A percentile compares a stretch with the other conserved stretches of the same genome.
These are phyloP conservation scores for Lojkania enalia DNA, from an alignment of 2,329 filamentous ascomycete genomes.

Conservation along the genomic window DNA sequence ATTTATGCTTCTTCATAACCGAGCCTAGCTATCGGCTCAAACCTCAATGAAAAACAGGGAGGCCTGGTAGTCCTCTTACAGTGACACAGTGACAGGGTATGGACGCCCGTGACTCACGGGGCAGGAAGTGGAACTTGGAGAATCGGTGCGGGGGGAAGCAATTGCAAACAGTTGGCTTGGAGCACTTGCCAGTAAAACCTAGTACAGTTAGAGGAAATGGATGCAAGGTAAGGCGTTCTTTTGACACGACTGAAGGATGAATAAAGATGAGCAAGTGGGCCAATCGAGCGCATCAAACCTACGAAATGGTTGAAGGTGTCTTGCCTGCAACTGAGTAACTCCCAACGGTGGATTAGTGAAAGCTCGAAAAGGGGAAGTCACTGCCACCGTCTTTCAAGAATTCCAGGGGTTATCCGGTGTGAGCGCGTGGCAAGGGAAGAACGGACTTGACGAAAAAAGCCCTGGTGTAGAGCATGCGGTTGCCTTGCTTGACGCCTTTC, in stretches of 20 bases:
- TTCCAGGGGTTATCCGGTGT: constrained; percentile 18
- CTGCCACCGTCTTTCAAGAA: constrained; percentile 28
- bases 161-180: constrained; percentile 15
- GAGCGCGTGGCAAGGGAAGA: constrained; percentile 8
- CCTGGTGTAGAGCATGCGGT: constrained; percentile 22
- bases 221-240: constrained; percentile 10
- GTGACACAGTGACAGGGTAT: constrained; percentile 20
- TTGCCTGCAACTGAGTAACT: constrained; percentile 4
- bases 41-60: constrained; percentile 14
- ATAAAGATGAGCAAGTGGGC: constrained; percentile 10
- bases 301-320: constrained; percentile 16
- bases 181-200: constrained; percentile 5
- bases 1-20: constrained; percentile 19
- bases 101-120: constrained; percentile 37
- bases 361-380: constrained; percentile 11
- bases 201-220: constrained; percentile 15
- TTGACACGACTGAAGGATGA: constrained; percentile 9
- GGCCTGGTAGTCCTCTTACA: constrained; percentile 14
- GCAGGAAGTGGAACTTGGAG: constrained; percentile 13
- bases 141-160: constrained; percentile 27
- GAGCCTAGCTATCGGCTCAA: constrained; percentile 12
- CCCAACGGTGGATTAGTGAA: constrained; percentile 15
- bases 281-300: constrained; percentile 21
- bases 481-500: constrained; percentile 37
- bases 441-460: constrained; percentile 8